Conservation (phyloP, 805 yeast species). For the Ogataea trehaloabstinens region DNA sequence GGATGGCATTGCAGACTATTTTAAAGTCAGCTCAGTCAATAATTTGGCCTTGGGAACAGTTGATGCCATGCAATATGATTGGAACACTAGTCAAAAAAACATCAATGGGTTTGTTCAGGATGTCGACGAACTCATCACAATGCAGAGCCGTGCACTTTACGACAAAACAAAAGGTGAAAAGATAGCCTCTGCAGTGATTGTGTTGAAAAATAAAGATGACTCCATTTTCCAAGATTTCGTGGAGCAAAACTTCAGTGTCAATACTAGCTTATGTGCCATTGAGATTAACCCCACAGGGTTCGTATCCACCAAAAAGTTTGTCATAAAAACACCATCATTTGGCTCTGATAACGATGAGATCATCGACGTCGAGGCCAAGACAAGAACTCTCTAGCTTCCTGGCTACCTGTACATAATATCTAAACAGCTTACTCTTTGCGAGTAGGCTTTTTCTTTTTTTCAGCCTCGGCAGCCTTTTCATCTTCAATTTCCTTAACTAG, state of each 20-base stretch:
- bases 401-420: background rate
- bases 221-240: conserved; percentile 19
- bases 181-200: conserved; percentile 25
- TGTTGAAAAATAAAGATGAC: conserved; percentile 18
- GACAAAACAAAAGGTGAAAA: conserved; percentile 23
- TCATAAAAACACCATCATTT: conserved; percentile 26
- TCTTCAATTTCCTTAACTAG: conserved; percentile 81
- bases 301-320: conserved; percentile 17
- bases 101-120: conserved; percentile 21
- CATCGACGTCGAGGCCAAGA: conserved; percentile 31
- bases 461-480: conserved; percentile 82
- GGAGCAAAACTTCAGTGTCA: conserved; percentile 27
- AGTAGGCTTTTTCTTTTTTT: conserved; percentile 55
- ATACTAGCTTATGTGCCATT: conserved; percentile 24
- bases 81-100: conserved; percentile 18
- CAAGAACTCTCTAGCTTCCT: conserved; percentile 14
- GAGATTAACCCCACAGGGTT: conserved; percentile 25
- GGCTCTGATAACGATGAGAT: conserved; percentile 18
- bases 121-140: conserved; percentile 25
- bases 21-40: conserved; percentile 20
- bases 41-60: conserved; percentile 29
- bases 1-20: conserved; percentile 25
- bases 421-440: conserved; percentile 16
- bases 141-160: conserved; percentile 28
- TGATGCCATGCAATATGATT: conserved; percentile 29